A percentile compares a stretch with the other conserved stretches of the same genome.
Evolutionary conservation across 441 rosid species (phyloP).

Genomic region (Omphalea diandra): DNA sequence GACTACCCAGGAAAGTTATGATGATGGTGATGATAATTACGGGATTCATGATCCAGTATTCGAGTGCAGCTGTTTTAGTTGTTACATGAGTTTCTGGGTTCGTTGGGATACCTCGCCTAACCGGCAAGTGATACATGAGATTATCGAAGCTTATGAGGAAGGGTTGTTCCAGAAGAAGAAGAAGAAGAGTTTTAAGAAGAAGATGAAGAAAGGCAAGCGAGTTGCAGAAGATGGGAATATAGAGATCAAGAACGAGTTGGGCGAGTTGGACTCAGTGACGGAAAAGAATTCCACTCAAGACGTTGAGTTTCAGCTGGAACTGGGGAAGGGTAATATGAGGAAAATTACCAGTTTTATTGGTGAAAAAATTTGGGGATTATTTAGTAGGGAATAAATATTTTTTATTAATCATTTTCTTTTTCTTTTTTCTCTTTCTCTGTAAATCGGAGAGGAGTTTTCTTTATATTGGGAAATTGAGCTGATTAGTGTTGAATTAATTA

Average conservation of each 20-base stretch:
- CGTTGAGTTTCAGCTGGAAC: conserved; percentile 14
- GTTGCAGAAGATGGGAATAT: conserved; percentile 12
- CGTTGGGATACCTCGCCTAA: conserved; percentile 45
- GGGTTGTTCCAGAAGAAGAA: conserved; percentile 22
- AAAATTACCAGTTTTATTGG: conserved; percentile 33
- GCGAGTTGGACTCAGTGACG: conserved; percentile 11
- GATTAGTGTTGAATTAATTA: background rate
- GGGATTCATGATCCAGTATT: conserved; percentile 32
- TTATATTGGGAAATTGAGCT: too few species aligned
- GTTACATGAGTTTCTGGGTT: conserved; percentile 46
- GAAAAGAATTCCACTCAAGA: background rate
- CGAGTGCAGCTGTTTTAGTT: conserved; percentile 41
- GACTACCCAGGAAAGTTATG: background rate
- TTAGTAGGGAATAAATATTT: conserved; percentile 15
- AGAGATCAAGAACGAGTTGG: background rate
- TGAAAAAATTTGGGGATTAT: conserved; percentile 33
- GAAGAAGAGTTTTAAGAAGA: conserved; percentile 29
- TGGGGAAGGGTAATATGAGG: conserved; percentile 31
- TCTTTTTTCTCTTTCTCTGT: background rate
- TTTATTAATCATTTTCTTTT: background rate
- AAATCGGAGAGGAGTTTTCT: background rate
- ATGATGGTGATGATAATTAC: background rate
- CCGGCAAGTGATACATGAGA: conserved; percentile 42
- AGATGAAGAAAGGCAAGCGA: conserved; percentile 23
- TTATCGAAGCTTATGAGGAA: conserved; percentile 45